Conservation (phyloP, 768 basidiomycete species). For the Mycena capillaripes region DNA sequence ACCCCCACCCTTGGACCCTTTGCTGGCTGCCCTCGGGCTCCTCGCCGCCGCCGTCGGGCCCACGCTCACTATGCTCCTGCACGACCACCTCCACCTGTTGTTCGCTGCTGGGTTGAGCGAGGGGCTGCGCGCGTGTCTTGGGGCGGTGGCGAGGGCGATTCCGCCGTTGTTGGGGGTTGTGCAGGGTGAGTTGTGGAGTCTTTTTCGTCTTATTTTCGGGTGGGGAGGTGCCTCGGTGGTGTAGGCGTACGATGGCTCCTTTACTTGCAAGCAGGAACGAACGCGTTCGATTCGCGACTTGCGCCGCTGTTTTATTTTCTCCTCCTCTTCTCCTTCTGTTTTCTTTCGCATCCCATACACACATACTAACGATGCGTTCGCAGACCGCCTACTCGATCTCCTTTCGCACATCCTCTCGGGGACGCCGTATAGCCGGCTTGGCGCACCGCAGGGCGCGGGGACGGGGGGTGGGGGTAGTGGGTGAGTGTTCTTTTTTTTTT, state of each 20-base stretch:
- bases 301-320: neutral
- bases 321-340: neutral
- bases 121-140: conserved; percentile 85
- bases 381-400: conserved; percentile 92
- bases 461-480: neutral
- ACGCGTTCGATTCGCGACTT: neutral
- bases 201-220: neutral
- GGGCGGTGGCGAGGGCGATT: conserved; percentile 87
- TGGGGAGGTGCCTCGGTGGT: too few relatives aligned
- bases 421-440: conserved; percentile 88
- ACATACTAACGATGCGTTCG: neutral
- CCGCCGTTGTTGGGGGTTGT: conserved; percentile 93
- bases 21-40: conserved; percentile 98
- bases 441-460: conserved; percentile 80
- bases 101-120: conserved; percentile 91
- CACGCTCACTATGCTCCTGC: conserved; percentile 94
- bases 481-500: neutral
- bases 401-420: conserved; percentile 88
- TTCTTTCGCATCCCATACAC: neutral
- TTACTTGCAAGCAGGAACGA: too few relatives aligned
- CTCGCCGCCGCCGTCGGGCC: conserved; percentile 95
- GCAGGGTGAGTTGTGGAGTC: conserved; percentile 70
- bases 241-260: too few relatives aligned
- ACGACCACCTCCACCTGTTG: conserved; percentile 97
- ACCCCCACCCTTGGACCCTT: conserved; percentile 91